Evolutionary conservation across 345 rosid species (phyloP), one percentile per base, ranked within the genome.

Genomic region (Triadica sebifera): DNA sequence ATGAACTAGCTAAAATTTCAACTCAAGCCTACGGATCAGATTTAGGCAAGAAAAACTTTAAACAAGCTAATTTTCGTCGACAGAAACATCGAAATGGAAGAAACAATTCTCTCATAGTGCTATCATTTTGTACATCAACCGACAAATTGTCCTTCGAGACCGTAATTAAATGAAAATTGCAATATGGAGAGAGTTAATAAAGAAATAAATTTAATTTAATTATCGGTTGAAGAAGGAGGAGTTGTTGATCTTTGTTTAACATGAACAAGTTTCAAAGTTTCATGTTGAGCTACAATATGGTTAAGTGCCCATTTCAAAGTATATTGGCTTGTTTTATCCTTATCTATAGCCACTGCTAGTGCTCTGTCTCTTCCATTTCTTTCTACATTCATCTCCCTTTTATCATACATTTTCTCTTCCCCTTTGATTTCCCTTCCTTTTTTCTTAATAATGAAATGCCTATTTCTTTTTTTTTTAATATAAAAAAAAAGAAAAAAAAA

Each of bases 61-160:
- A 81, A 79, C 84, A n/a, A 41, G 89, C 94, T 51, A 74, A 84
- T 84, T 81, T 85, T 7, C 90, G 85, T 69, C 80, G 67, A 53
- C 93, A 91, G 46, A 75, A 89, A 76, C 91, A 86, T 8, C 92
- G 83, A 73, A 88, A 78, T 3, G 89, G 79, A 75, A 88, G 86
- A 75, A 89, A 85, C 51, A 85, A 50, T 4, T 78, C 85, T 74
- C 41, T 49, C 63, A 47, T 60, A 12, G 62, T 74, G 52, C 51
- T 70, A 65, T 74, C 79, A 16, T 6, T 39, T 25, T 73, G 86
- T 25, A 69, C 77, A 61, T 85, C 78, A 39, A 41, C 13, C 12
- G 20, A n/a, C 22, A 69, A 70, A 1, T 65, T 71, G 15, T 64
- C 65, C 47, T 43, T 80, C 6, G 37, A 43, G 7, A 6, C 75